Evolutionary conservation across 2,329 filamentous ascomycete genomes (phyloP), one percentile per base, ranked within the genome.

Genomic region (Nothophoma quercina): DNA sequence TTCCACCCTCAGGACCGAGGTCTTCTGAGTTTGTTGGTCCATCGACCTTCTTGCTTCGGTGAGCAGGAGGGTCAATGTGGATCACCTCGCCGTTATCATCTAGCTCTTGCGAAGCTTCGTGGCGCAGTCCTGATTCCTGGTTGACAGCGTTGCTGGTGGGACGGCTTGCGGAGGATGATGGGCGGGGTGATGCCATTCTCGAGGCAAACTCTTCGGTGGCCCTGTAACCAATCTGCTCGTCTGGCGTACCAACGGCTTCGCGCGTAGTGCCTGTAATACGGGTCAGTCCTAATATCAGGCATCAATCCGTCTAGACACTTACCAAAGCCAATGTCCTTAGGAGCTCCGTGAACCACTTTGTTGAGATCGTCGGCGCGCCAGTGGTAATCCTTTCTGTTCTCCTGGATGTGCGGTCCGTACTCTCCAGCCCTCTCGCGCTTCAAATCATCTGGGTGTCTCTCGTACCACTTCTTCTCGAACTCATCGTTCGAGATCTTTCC

Each of bases 311-410:
- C 22, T 23, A 10, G 22, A 7, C 34, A 66, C 79, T 67, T 75
- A 86, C 84, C 82, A 65, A 81, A 71, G 46, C 81, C 81, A 61
- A 78, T 65, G 21, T 80, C 81, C 44, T 71, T 77, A 41, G 71
- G 76, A 26, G 76, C 84, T 29, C 88, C 91, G 58, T 87, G 85
- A 51, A 98, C 92, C 62, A 98, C 88, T 77, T 89, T 92, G 77
- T 96, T 96, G 63, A 98, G 78, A 68, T 96, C 90, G 33, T 91
- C 90, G 65, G 89, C 93, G 75, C 90, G 95, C 85, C 96, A 84
- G 49, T 91, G 90, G 78, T 89, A 96, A 69, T 95, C 89, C 29
- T 84, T 84, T 41, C 85, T 80, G 23, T 83, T 83, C 41, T 82
- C 83, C 49, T 81, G 80, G 54, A 85, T 80, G 26, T 81, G 82